Evolutionary conservation across 1,284 basidiomycete species (phyloP).

Genomic region (Cutaneotrichosporon sp.): DNA sequence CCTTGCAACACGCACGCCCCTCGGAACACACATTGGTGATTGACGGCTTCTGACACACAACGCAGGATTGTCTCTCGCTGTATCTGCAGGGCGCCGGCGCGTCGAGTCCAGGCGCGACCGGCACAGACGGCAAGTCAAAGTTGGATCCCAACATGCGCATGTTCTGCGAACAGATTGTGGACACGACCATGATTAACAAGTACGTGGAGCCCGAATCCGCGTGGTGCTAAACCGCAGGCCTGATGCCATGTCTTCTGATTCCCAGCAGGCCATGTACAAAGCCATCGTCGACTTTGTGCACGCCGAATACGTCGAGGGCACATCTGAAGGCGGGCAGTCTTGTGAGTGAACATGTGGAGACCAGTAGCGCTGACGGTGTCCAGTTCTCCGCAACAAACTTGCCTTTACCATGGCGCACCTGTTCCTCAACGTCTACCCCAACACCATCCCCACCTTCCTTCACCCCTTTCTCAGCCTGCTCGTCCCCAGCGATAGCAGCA

Average conservation of each 20-base stretch:
- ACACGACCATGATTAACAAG: conserved; percentile 43
- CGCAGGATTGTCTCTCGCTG: conserved; percentile 46
- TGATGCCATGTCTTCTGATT: conserved; percentile 31
- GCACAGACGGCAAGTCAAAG: conserved; percentile 48
- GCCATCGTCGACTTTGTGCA: conserved; percentile 45
- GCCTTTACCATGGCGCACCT: conserved; percentile 94
- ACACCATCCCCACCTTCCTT: conserved; percentile 43
- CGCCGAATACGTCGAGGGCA: conserved; percentile 47
- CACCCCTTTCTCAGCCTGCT: conserved; percentile 49
- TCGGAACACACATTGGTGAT: not conserved
- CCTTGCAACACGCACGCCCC: not conserved
- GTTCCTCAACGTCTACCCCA: conserved; percentile 68
- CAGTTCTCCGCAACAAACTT: conserved; percentile 76
- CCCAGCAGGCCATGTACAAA: conserved; percentile 42
- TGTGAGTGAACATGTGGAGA: conserved; percentile 30
- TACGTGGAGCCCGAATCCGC: conserved; percentile 14
- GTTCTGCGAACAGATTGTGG: conserved; percentile 48
- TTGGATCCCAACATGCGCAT: conserved; percentile 44
- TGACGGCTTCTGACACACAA: not conserved
- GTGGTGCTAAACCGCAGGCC: conserved; percentile 23
- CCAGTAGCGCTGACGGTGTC: not conserved
- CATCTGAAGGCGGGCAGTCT: conserved; percentile 42
- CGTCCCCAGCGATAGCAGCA: conserved; percentile 26
- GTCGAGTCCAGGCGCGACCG: conserved; percentile 22
- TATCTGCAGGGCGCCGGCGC: conserved; percentile 49